Evolutionary conservation across 164 flowering plant genomes (phyloP), one percentile per base, ranked within the genome.

Genomic region (Vitis rotundifolia): DNA sequence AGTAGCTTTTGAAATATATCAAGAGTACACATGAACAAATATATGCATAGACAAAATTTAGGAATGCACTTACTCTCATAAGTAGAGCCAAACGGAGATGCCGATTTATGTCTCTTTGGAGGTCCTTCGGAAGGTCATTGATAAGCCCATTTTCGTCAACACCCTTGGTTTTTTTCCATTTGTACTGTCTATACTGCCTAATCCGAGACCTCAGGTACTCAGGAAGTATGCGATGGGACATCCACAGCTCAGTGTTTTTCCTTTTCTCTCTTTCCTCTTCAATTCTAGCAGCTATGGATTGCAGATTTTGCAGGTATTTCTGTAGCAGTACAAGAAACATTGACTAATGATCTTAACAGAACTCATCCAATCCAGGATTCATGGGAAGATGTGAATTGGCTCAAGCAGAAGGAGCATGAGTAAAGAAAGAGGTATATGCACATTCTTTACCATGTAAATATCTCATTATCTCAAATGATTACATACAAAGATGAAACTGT

Each of bases 71-170:
- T 11, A 74, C 73, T 52, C 59, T 70, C 13, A 1, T 49, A 16
- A 75, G 69, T 2, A 63, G 16, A n/a, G 9, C 18, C 26, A 44
- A 49, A 57, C 70, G 69, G 6, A 75, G 78, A 31, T 68, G 67
- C 37, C 59, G 65, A 29, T 70, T 75, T 7, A 65, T 54, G 18
- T 19, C 47, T 22, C 50, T 75, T 49, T 37, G 60, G 11, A 65
- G 31, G 15, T 65, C 67, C 22, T 4, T 28, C 6, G 74, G 74
- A 47, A 75, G 66, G 53, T 57, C 55, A 51, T 4, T 28, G 12
- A 75, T 29, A 14, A 59, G 14, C 14, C 49, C 50, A 4, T 69
- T 67, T n/a, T 65, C 67, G 16, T 69, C 69, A 49, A 69, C 66
- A 22, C 49, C 73, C 26, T 19, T 71, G 15, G 51, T 64, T 8